phyloP scores from a whole-genome alignment of 371 early-diverging fungal genomes.

The Mycotypha africana region DNA sequence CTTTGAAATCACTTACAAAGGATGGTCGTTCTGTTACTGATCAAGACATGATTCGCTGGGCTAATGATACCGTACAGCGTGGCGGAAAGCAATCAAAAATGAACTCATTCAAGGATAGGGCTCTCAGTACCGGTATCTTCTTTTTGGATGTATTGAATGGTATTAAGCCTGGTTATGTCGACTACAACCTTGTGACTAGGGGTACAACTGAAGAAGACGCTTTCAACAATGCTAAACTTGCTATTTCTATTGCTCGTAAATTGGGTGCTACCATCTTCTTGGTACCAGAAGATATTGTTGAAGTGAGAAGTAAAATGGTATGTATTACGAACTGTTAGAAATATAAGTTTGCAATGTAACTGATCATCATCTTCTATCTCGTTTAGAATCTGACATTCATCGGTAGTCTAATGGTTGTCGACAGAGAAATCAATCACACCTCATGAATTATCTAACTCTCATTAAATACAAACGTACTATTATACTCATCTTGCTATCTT shows the following conservation, averaged over 20 bases:
- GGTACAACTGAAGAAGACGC: conserved; percentile 81
- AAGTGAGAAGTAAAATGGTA: conserved; percentile 88
- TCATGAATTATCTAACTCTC: not conserved
- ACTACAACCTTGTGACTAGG: conserved; percentile 72
- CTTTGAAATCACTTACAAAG: conserved; percentile 72
- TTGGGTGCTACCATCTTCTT: conserved; percentile 97
- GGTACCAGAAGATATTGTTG: conserved; percentile 95
- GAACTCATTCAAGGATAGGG: conserved; percentile 74
- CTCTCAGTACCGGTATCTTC: conserved; percentile 69
- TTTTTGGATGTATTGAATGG: conserved; percentile 84
- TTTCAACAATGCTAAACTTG: conserved; percentile 89
- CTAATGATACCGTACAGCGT: conserved; percentile 69
- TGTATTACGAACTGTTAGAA: conserved; percentile 4
- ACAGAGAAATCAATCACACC: conserved; percentile 11
- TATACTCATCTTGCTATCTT: too few relatives aligned
- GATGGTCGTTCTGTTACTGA: conserved; percentile 80
- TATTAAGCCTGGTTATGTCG: conserved; percentile 81
- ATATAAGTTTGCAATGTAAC: not conserved
- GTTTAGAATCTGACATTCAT: conserved; percentile 80
- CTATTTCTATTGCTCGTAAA: conserved; percentile 96
- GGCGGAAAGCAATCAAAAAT: conserved; percentile 62
- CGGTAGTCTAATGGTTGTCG: conserved; percentile 79
- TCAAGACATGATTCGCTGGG: conserved; percentile 85
- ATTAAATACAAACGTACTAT: too few relatives aligned
- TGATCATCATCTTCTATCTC: not conserved